Evolutionary conservation across 768 basidiomycete genomes (phyloP).

Genomic region (Ephemerocybe angulata): DNA sequence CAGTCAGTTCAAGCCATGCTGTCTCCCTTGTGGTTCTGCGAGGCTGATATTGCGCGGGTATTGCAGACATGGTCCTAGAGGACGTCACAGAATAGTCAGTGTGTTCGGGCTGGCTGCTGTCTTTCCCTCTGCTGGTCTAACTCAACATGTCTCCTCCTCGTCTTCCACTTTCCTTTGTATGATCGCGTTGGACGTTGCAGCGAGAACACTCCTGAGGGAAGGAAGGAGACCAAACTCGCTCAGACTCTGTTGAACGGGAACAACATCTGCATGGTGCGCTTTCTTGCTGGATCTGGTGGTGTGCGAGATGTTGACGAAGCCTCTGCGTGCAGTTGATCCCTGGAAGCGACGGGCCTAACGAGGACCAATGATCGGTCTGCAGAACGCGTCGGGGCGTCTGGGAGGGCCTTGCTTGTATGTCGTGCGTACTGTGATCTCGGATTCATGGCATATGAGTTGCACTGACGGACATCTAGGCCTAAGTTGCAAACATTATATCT

Average conservation of each 20-base stretch:
- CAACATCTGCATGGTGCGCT: conserved; percentile 90
- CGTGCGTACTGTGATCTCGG: neutral
- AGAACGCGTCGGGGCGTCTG: conserved; percentile 9
- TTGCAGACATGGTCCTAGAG: conserved; percentile 85
- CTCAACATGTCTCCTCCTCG: neutral
- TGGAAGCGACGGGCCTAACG: conserved; percentile 34
- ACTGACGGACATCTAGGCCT: too few relatives aligned
- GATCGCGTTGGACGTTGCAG: too few relatives aligned
- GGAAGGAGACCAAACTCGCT: conserved; percentile 74
- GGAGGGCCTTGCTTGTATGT: neutral
- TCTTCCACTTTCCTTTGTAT: conserved; percentile 1
- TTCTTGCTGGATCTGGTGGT: neutral
- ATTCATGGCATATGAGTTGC: too few relatives aligned
- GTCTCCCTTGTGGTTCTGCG: neutral
- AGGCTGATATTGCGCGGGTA: neutral
- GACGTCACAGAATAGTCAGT: conserved; percentile 96
- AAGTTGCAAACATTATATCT: too few relatives aligned
- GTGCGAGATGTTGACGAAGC: neutral
- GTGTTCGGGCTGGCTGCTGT: conserved; percentile 24
- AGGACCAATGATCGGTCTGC: neutral
- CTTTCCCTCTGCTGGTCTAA: neutral
- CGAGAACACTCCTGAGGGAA: conserved; percentile 80
- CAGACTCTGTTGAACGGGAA: conserved; percentile 93
- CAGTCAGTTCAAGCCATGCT: conserved; percentile 58
- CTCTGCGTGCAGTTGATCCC: conserved; percentile 32